Evolutionary conservation across 495 filamentous ascomycete species (phyloP).

Genomic region (Neurospora sp.): DNA sequence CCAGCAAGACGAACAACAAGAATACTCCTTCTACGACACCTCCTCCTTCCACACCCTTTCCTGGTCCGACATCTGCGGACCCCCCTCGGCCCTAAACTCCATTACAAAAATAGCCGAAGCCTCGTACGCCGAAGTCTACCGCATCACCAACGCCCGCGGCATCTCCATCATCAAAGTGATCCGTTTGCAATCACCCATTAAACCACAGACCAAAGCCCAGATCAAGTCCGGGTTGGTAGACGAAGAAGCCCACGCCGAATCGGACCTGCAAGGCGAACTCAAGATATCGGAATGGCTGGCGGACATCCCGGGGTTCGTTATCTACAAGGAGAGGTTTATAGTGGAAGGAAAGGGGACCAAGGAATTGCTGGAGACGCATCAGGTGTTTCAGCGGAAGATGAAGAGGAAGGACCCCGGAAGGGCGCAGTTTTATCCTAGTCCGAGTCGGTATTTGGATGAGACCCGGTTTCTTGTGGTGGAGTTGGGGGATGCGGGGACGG

Average conservation of each 20-base stretch:
- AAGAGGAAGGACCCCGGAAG: constrained; percentile 49
- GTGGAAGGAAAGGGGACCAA: constrained; percentile 58
- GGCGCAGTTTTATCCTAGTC: constrained; percentile 55
- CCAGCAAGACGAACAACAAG: background rate
- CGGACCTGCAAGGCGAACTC: constrained; percentile 47
- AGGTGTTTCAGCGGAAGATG: constrained; percentile 48
- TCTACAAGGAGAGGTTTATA: constrained; percentile 71
- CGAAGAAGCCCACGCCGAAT: constrained; percentile 37
- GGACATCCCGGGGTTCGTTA: constrained; percentile 79
- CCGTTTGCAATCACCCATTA: constrained; percentile 38
- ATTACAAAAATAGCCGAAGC: constrained; percentile 60
- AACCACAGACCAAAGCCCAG: constrained; percentile 34
- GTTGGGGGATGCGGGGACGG: constrained; percentile 75
- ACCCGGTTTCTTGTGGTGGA: constrained; percentile 77
- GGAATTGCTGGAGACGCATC: constrained; percentile 53
- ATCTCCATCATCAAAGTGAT: constrained; percentile 46
- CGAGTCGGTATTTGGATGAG: constrained; percentile 47
- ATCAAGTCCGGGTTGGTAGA: constrained; percentile 36
- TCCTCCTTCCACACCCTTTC: constrained; percentile 25
- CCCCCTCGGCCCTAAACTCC: constrained; percentile 26
- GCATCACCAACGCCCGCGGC: constrained; percentile 39
- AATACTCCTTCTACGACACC: constrained; percentile 1
- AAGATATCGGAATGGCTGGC: constrained; percentile 66
- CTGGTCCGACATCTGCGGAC: constrained; percentile 41
- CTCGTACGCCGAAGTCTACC: constrained; percentile 60